Evolutionary conservation across 192 early-diverging fungal species (phyloP).

Genomic region (Entomortierella beljakovae): DNA sequence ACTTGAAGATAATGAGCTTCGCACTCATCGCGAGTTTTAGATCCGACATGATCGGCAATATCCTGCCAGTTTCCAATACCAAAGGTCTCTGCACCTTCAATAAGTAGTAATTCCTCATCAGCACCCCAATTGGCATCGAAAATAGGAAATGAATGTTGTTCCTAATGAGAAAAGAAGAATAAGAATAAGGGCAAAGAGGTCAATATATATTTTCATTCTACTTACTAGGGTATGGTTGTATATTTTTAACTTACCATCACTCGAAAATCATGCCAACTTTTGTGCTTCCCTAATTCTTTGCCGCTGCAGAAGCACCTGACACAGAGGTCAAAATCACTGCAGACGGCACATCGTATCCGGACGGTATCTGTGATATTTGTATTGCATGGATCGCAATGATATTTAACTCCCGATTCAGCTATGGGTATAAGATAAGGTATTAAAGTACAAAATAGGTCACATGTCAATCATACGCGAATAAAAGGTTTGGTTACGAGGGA

Average conservation of each 20-base stretch:
- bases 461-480: conserved; percentile 35
- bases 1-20: conserved; percentile 90
- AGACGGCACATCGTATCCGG: conserved; percentile 87
- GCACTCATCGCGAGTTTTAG: conserved; percentile 89
- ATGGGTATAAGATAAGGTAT: no score
- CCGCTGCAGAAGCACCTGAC: conserved; percentile 93
- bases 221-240: background rate
- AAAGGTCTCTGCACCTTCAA: conserved; percentile 90
- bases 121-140: conserved; percentile 94
- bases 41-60: conserved; percentile 92
- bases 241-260: conserved; percentile 73
- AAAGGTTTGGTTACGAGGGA: conserved; percentile 24
- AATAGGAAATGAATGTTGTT: conserved; percentile 88
- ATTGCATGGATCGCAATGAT: conserved; percentile 90
- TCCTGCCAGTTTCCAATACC: conserved; percentile 99
- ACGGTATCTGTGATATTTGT: conserved; percentile 91
- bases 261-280: conserved; percentile 87
- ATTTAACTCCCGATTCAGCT: conserved; percentile 57
- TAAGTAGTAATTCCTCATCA: conserved; percentile 94
- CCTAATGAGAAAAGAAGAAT: conserved; percentile 46
- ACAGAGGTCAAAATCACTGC: conserved; percentile 93
- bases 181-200: background rate
- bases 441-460: conserved; percentile 15
- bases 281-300: conserved; percentile 83
- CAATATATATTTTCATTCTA: background rate